Evolutionary conservation across 2,329 filamentous ascomycete species (phyloP).

Genomic region (Ceratocystiopsis minuta): DNA sequence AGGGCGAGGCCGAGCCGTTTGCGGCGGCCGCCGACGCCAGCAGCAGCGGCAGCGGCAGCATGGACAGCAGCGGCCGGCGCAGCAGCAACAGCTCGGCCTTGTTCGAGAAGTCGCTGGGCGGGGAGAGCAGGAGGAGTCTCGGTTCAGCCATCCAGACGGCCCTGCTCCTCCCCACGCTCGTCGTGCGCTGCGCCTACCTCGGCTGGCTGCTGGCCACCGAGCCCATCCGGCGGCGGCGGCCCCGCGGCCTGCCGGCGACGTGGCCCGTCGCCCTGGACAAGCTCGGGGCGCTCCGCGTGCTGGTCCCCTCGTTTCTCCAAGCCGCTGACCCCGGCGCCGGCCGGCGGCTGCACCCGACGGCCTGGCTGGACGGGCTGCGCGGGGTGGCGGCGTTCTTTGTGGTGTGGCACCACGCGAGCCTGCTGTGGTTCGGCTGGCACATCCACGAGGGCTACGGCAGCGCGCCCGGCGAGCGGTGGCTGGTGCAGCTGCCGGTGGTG

Average conservation of each 20-base stretch:
- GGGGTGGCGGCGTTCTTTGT: slow-evolving; percentile 38
- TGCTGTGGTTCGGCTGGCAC: slow-evolving; percentile 15
- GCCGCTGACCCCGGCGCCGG: neutral
- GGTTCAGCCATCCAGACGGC: too few relatives aligned
- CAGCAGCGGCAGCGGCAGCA: too few relatives aligned
- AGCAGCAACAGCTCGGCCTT: too few relatives aligned
- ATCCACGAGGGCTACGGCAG: slow-evolving; percentile 14
- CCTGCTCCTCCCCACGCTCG: neutral
- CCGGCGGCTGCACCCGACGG: slow-evolving; percentile 10
- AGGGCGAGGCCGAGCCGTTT: too few relatives aligned
- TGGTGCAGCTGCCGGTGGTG: slow-evolving; percentile 20
- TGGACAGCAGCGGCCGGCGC: too few relatives aligned
- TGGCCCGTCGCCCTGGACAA: slow-evolving; percentile 2
- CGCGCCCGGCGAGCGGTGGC: slow-evolving; percentile 4
- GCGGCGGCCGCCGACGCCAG: too few relatives aligned
- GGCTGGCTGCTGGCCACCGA: neutral
- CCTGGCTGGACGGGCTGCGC: slow-evolving; percentile 29
- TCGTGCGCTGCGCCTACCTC: neutral
- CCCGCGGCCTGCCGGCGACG: neutral
- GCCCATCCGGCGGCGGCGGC: neutral
- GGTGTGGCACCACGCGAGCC: slow-evolving; percentile 27
- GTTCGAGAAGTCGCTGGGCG: too few relatives aligned
- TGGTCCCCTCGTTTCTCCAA: slow-evolving; percentile 7
- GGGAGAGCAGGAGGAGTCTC: too few relatives aligned
- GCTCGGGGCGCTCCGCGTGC: slow-evolving; percentile 1